phyloP scores from a whole-genome alignment of 2,329 filamentous ascomycete species.

The Tolypocladium capitatum region DNA sequence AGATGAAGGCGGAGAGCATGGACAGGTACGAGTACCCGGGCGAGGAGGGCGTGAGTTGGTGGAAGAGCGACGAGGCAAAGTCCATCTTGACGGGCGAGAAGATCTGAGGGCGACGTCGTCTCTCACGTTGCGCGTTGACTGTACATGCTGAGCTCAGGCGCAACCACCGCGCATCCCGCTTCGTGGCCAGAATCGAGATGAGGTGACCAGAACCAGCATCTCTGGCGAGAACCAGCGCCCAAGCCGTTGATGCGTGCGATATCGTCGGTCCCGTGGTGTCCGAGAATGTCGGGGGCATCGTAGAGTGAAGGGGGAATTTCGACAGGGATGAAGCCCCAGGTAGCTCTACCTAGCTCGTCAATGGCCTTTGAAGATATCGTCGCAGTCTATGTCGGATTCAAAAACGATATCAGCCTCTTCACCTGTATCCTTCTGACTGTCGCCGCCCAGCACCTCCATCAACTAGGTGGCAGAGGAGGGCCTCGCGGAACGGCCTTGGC shows the following conservation, averaged over 20 bases:
- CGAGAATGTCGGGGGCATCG: conserved; percentile 32
- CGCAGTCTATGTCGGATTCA: background rate
- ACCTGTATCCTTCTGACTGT: background rate
- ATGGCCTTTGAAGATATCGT: conserved; percentile 8
- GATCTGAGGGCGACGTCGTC: conserved; percentile 15
- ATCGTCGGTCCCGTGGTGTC: conserved; percentile 30
- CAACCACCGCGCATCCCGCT: background rate
- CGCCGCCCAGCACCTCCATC: conserved; percentile 7
- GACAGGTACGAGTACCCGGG: conserved; percentile 66
- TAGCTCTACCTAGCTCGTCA: conserved; percentile 15
- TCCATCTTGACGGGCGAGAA: conserved; percentile 53
- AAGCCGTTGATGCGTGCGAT: conserved; percentile 23
- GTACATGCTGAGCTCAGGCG: background rate
- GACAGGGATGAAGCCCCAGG: background rate
- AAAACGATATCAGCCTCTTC: no score
- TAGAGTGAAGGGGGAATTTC: conserved; percentile 9
- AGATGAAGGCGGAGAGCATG: conserved; percentile 88
- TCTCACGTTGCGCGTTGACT: background rate
- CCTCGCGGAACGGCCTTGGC: conserved; percentile 11
- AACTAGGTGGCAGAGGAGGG: conserved; percentile 23
- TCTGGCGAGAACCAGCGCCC: conserved; percentile 31
- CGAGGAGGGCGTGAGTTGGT: conserved; percentile 69
- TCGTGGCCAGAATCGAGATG: conserved; percentile 14
- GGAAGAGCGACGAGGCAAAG: conserved; percentile 68
- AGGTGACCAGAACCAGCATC: conserved; percentile 28